phyloP scores from a whole-genome alignment of 2,329 filamentous ascomycete species.

The Cordyceps javanica region DNA sequence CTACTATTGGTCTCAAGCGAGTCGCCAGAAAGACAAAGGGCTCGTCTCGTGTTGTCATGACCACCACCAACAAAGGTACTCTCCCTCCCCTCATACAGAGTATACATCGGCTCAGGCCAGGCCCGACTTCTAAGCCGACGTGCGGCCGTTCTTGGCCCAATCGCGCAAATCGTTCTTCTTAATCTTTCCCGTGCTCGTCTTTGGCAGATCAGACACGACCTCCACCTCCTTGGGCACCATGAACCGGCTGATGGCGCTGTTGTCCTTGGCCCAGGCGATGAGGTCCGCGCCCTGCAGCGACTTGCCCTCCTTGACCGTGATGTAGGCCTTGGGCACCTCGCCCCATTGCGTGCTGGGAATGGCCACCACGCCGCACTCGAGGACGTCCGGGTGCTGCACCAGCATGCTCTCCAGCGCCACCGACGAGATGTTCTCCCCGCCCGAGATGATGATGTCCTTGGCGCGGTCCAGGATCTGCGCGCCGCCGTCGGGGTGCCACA shows the following conservation, averaged over 20 bases:
- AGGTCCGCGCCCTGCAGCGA: slow-evolving; percentile 49
- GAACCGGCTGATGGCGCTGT: slow-evolving; percentile 78
- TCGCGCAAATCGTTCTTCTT: slow-evolving; percentile 89
- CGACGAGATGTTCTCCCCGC: slow-evolving; percentile 94
- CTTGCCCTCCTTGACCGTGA: slow-evolving; percentile 71
- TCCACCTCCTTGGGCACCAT: slow-evolving; percentile 75
- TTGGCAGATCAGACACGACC: slow-evolving; percentile 80
- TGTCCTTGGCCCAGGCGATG: slow-evolving; percentile 78
- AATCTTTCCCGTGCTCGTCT: slow-evolving; percentile 95
- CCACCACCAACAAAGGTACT: no score
- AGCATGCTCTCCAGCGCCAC: slow-evolving; percentile 89
- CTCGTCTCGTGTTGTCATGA: no score
- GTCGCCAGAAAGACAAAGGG: no score
- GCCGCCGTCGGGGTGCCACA: slow-evolving; percentile 86
- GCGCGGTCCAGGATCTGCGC: slow-evolving; percentile 89
- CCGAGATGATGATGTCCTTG: slow-evolving; percentile 98
- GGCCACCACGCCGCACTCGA: slow-evolving; percentile 88
- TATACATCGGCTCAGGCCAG: background rate
- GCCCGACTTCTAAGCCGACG: background rate
- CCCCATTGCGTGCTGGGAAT: slow-evolving; percentile 89
- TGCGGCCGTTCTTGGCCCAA: slow-evolving; percentile 57
- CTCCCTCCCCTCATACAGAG: no score
- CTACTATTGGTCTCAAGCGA: no score
- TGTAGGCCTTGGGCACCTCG: slow-evolving; percentile 88
- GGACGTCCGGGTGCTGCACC: slow-evolving; percentile 76